These are phyloP conservation scores for Scedosporium aurantiacum DNA, from an alignment of 2,329 filamentous ascomycete species.

Conservation along the genomic window DNA sequence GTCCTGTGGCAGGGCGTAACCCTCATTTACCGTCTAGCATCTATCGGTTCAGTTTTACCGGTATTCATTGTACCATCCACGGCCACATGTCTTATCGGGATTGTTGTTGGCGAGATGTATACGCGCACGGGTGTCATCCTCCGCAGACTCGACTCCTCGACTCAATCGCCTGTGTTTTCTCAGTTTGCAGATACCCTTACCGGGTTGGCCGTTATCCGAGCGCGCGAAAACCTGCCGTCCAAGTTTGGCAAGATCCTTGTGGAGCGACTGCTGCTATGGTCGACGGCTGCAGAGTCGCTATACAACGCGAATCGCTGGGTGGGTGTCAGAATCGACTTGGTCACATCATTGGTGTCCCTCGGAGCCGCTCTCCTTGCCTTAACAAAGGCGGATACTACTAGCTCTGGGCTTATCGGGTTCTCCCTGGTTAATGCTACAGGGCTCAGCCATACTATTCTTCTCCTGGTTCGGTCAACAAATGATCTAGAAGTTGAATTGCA, in stretches of 20 bases:
- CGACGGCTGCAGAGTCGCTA: conserved; percentile 27
- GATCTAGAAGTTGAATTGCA: conserved; percentile 38
- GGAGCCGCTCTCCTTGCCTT: conserved; percentile 31
- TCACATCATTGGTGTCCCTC: conserved; percentile 30
- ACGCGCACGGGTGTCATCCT: conserved; percentile 32
- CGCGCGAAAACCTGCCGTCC: conserved; percentile 27
- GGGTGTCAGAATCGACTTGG: conserved; percentile 31
- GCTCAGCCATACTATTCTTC: conserved; percentile 30
- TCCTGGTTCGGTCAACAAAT: conserved; percentile 31
- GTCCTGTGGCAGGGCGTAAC: conserved; percentile 30
- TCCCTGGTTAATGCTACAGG: conserved; percentile 35
- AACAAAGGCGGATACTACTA: conserved; percentile 23
- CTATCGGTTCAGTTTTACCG: conserved; percentile 40
- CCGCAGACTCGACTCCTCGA: conserved; percentile 32
- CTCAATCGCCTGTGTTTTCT: conserved; percentile 35
- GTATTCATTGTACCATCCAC: conserved; percentile 36
- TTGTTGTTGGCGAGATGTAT: conserved; percentile 29
- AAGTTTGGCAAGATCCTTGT: conserved; percentile 29
- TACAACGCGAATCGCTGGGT: conserved; percentile 39
- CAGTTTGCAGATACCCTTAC: conserved; percentile 32
- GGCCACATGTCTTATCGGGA: conserved; percentile 32
- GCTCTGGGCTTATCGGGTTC: conserved; percentile 35
- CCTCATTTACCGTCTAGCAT: conserved; percentile 33
- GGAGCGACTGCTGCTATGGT: conserved; percentile 25
- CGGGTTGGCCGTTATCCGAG: conserved; percentile 31